phyloP scores from a whole-genome alignment of 768 basidiomycete genomes.

The Cystofilobasidium capitatum region DNA sequence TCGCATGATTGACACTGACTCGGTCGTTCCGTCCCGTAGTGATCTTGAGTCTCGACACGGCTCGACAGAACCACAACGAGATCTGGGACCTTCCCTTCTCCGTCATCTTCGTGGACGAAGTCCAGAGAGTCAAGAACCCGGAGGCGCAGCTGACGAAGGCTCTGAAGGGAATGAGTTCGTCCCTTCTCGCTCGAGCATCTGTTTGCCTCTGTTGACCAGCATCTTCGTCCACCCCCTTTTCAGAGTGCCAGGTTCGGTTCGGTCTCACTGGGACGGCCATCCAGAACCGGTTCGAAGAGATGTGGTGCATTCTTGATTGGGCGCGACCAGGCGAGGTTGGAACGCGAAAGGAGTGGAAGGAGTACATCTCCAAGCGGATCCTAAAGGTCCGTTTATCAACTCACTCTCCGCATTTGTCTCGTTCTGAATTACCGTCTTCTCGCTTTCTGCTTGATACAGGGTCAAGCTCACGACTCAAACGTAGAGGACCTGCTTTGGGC shows the following conservation, averaged over 20 bases:
- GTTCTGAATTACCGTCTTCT: background rate
- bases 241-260: conserved; percentile 59
- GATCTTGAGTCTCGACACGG: conserved; percentile 68
- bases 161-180: conserved; percentile 7
- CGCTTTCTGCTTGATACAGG: conserved; percentile 10
- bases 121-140: conserved; percentile 77
- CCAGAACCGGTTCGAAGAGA: conserved; percentile 80
- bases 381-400: conserved; percentile 26
- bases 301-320: conserved; percentile 90
- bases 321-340: conserved; percentile 72
- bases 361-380: conserved; percentile 47
- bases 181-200: too few relatives aligned
- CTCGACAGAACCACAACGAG: conserved; percentile 58
- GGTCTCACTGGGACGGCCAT: conserved; percentile 76
- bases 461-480: conserved; percentile 35
- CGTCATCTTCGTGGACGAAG: conserved; percentile 65
- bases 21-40: conserved; percentile 45
- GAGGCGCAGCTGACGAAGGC: background rate
- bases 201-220: background rate
- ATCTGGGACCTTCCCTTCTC: conserved; percentile 52
- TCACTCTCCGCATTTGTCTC: background rate
- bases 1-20: background rate
- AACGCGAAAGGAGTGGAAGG: conserved; percentile 63
- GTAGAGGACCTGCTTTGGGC: conserved; percentile 32
- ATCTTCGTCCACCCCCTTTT: conserved; percentile 53